Percentiles rank a stretch among this genome's conserved stretches.
Evolutionary conservation across 2,329 filamentous ascomycete species (phyloP).

Genomic region (Curvularia sp.): DNA sequence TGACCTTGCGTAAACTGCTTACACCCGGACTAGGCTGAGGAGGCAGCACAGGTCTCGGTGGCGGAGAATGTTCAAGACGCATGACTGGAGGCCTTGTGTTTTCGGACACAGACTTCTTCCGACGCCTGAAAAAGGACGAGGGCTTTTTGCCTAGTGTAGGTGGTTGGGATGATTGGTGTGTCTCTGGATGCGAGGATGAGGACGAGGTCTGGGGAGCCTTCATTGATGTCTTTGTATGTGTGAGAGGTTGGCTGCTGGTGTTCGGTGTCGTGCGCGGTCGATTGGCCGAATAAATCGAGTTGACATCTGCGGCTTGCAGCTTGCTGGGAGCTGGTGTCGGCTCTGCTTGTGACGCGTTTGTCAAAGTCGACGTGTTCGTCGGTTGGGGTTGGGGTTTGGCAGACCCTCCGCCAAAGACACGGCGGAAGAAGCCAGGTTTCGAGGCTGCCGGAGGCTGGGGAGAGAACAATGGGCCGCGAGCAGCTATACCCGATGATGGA

Average conservation of each 20-base stretch:
- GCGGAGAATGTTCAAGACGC: conserved; percentile 51
- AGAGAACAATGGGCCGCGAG: conserved; percentile 56
- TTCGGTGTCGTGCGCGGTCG: conserved; percentile 50
- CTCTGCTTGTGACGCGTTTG: conserved; percentile 27
- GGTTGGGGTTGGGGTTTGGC: conserved; percentile 60
- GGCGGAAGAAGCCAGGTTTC: conserved; percentile 88
- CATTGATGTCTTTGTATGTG: conserved; percentile 55
- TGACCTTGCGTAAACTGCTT: conserved; percentile 82
- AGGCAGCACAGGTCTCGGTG: conserved; percentile 36
- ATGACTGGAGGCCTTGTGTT: conserved; percentile 66
- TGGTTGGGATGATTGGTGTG: conserved; percentile 35
- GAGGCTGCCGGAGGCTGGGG: conserved; percentile 57
- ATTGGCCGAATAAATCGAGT: conserved; percentile 41
- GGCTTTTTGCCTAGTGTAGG: conserved; percentile 79
- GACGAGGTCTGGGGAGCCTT: conserved; percentile 37
- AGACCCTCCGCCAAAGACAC: conserved; percentile 76
- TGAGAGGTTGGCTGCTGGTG: conserved; percentile 54
- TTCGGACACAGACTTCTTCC: conserved; percentile 88
- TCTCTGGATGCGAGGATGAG: conserved; percentile 29
- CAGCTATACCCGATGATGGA: conserved; percentile 61
- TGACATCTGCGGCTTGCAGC: conserved; percentile 35
- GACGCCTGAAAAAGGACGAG: conserved; percentile 90
- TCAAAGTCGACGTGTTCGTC: conserved; percentile 21
- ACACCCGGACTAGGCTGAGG: conserved; percentile 60
- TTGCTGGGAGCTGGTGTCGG: conserved; percentile 27